These are phyloP conservation scores for Leptoxyphium fumago DNA, from an alignment of 2,329 filamentous ascomycete genomes.

Conservation along the genomic window DNA sequence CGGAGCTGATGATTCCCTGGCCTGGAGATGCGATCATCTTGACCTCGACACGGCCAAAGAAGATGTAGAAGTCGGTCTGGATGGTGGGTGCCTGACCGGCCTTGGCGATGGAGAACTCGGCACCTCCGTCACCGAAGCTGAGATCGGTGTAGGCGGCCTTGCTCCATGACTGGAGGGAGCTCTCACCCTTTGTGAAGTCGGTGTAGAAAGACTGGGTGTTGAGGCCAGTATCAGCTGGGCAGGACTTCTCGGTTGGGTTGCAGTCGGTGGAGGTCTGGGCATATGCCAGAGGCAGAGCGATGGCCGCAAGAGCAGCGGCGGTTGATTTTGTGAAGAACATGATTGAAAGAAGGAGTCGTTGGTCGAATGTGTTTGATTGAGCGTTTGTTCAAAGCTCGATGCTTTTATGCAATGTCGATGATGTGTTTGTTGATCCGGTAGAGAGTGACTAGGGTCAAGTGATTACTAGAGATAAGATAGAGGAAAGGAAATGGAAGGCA, in stretches of 20 bases:
- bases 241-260: constrained; percentile 58
- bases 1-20: constrained; percentile 59
- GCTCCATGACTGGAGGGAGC: constrained; percentile 44
- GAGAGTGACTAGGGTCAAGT: background rate
- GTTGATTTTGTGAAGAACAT: constrained; percentile 20
- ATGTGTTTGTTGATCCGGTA: background rate
- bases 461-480: background rate
- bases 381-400: no score
- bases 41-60: constrained; percentile 67
- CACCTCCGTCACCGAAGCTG: constrained; percentile 46
- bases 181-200: constrained; percentile 40
- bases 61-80: constrained; percentile 67
- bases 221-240: constrained; percentile 57
- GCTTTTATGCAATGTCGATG: no score
- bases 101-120: constrained; percentile 55
- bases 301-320: constrained; percentile 21
- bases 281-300: constrained; percentile 32
- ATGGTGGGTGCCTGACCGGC: constrained; percentile 66
- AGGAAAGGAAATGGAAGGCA: background rate
- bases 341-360: constrained; percentile 1
- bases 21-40: constrained; percentile 61
- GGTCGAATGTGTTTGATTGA: no score
- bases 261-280: constrained; percentile 69
- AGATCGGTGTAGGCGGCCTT: constrained; percentile 51
- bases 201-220: constrained; percentile 38